Percentiles rank a stretch among this genome's conserved stretches.
phyloP scores from a whole-genome alignment of 2,329 filamentous ascomycete genomes.

The Fusarium annulatum region DNA sequence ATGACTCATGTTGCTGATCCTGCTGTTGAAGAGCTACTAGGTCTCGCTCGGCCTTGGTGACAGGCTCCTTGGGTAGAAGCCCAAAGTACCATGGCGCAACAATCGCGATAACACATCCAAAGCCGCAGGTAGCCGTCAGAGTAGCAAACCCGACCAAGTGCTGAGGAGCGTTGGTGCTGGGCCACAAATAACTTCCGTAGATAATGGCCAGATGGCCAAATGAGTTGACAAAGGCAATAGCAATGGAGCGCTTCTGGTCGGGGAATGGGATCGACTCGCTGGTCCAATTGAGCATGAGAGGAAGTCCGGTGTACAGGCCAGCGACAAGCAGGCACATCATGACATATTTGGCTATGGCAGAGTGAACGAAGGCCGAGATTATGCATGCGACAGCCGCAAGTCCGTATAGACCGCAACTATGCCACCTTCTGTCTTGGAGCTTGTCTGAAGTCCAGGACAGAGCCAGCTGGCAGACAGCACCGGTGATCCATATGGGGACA shows the following conservation, averaged over 20 bases:
- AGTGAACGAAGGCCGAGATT: background rate
- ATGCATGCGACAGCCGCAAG: constrained; percentile 1
- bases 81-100: background rate
- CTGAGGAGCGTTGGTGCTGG: constrained; percentile 46
- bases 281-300: constrained; percentile 22
- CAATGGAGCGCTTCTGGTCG: constrained; percentile 10
- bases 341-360: constrained; percentile 1
- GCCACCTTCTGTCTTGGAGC: background rate
- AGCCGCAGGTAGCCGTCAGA: background rate
- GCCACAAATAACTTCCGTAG: constrained; percentile 19
- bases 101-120: background rate
- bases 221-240: constrained; percentile 13
- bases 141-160: constrained; percentile 44
- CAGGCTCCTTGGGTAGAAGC: background rate
- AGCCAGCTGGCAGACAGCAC: background rate
- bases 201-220: constrained; percentile 21
- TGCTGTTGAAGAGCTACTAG: background rate
- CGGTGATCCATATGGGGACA: constrained; percentile 5
- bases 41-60: background rate
- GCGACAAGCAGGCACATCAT: constrained; percentile 27
- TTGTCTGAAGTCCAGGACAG: constrained; percentile 20
- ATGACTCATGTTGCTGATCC: background rate
- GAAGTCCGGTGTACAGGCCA: constrained; percentile 6
- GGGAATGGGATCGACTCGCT: constrained; percentile 9
- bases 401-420: background rate